Conservation (phyloP, 805 yeast genomes). For the Candida ponderosae region DNA sequence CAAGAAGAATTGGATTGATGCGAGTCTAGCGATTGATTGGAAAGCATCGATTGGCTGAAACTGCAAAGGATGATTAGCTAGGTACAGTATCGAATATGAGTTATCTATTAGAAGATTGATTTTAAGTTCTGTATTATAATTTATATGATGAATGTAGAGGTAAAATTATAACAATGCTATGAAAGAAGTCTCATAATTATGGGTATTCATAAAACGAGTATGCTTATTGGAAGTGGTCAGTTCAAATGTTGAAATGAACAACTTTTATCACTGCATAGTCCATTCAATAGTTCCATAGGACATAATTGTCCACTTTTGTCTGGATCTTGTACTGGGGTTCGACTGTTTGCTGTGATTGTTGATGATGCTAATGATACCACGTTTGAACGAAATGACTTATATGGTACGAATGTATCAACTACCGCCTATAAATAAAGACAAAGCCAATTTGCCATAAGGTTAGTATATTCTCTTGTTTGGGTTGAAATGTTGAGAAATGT, state of each 20-base stretch:
- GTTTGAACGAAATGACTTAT: slow-evolving; percentile 11
- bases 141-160: too few species aligned
- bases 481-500: too few species aligned
- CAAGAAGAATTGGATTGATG: too few species aligned
- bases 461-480: too few species aligned
- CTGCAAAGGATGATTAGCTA: too few species aligned
- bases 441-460: too few species aligned
- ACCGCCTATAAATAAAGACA: slow-evolving; percentile 8
- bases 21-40: too few species aligned
- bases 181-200: neutral
- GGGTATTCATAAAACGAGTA: neutral
- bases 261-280: slow-evolving; percentile 11
- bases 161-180: neutral
- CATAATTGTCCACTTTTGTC: slow-evolving; percentile 9
- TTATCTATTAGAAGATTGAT: too few species aligned
- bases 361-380: neutral
- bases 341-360: neutral
- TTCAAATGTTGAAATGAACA: slow-evolving; percentile 17
- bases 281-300: slow-evolving; percentile 16
- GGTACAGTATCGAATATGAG: too few species aligned
- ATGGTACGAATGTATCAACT: slow-evolving; percentile 14
- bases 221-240: neutral
- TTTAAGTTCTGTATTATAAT: too few species aligned
- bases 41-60: too few species aligned
- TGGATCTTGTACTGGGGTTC: neutral